These are phyloP conservation scores for Dysphania ambrosioides DNA, from an alignment of 148 eudicot species.

Conservation along the genomic window DNA sequence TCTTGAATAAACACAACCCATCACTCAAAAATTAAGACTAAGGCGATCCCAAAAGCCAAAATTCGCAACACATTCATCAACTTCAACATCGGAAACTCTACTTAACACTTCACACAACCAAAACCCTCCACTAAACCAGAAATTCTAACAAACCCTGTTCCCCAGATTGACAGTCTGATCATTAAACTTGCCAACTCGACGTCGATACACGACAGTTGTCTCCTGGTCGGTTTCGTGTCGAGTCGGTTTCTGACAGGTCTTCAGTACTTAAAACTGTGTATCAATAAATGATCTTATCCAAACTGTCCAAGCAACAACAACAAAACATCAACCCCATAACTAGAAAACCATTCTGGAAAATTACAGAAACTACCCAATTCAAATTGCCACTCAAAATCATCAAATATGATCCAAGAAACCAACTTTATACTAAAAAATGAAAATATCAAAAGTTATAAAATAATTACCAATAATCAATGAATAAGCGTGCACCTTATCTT, in stretches of 20 bases:
- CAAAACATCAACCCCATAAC: constrained; percentile 15
- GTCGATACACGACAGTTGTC: background rate
- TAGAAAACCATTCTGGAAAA: background rate
- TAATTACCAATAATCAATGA: background rate
- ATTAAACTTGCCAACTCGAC: background rate
- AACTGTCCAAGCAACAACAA: constrained; percentile 19
- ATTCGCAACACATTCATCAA: constrained; percentile 39
- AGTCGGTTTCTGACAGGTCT: background rate
- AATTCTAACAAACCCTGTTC: constrained; percentile 10
- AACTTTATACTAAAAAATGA: background rate
- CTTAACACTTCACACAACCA: constrained; percentile 7
- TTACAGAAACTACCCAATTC: background rate
- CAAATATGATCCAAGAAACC: constrained; percentile 15
- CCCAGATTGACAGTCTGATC: constrained; percentile 14
- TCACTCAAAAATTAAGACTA: constrained; percentile 38
- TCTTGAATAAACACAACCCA: constrained; percentile 97
- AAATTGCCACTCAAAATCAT: background rate
- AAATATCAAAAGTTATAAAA: constrained; percentile 8
- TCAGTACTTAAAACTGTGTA: background rate
- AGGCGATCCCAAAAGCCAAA: constrained; percentile 34
- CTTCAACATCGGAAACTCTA: constrained; percentile 21
- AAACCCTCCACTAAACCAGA: background rate
- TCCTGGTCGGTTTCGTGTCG: background rate
- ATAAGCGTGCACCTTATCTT: constrained; percentile 20
- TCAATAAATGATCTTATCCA: constrained; percentile 9